Base-by-base conservation (phyloP, 2,329 filamentous ascomycete genomes). In the Metarhizium sp. region DNA sequence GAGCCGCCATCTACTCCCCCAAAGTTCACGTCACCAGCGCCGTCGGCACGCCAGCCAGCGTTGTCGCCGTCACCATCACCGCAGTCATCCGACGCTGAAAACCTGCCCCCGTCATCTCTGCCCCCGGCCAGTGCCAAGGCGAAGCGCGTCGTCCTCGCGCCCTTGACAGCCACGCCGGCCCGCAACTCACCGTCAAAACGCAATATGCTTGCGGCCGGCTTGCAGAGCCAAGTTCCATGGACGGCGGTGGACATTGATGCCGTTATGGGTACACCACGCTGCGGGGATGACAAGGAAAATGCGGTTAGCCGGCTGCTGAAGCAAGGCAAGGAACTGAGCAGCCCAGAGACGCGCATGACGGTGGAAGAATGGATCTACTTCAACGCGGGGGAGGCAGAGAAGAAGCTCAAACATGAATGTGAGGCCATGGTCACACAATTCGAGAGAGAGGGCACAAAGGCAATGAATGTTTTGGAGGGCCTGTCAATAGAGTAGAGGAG, bases 351-450 rank as follows among this genome's bases (percentile, higher is more conserved):
- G 75, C 77, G 80, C 42, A 96, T 99, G 92, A 92, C 85, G 5
- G 90, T 97, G 0, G 90, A 96, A 69, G 85, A 96, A 69, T 99
- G 92, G 90, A 87, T 99, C 43, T 77, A 85, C 56, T 81, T 86
- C 71, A 92, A 94, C 61, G 94, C 94, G 0, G 79, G 80, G 58
- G 78, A 86, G 66, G 90, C 89, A 0, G 92, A 97, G 74, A 82
- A 85, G 70, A 86, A 84, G 68, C 75, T 99, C 55, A 86, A 86
- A 65, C 74, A 78, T 40, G 88, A 95, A 67, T 96, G 91, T 65
- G 92, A 97, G 74, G 75, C 82, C 30, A 81, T 95, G 69, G 90
- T 99, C 5, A 81, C 79, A 57, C 76, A 81, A 8, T 97, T 97
- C 69, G 92, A 97, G 73, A 84, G 76, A 57, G 86, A 97, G 71